phyloP scores from a whole-genome alignment of 2,329 filamentous ascomycete species.

The Sclerotinia minor region DNA sequence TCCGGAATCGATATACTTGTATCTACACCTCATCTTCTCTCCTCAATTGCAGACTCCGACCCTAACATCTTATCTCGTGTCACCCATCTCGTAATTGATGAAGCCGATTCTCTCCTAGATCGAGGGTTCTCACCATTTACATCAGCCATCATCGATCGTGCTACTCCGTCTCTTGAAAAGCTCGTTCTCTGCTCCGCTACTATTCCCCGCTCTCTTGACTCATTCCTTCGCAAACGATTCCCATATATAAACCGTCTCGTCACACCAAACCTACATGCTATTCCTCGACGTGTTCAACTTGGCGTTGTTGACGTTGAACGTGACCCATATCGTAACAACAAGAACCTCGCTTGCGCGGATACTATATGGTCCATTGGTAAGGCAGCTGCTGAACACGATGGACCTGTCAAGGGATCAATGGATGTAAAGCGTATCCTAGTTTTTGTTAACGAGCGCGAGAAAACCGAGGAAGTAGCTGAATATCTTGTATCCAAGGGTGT shows the following conservation, averaged over 20 bases:
- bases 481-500: conserved; percentile 85
- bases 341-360: conserved; percentile 89
- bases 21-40: conserved; percentile 83
- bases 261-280: conserved; percentile 93
- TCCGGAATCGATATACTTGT: conserved; percentile 82
- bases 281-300: conserved; percentile 90
- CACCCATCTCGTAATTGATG: conserved; percentile 84
- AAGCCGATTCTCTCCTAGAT: conserved; percentile 94
- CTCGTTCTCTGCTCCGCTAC: conserved; percentile 94
- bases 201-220: conserved; percentile 86
- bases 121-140: conserved; percentile 87
- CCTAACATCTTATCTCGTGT: conserved; percentile 93
- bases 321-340: conserved; percentile 92
- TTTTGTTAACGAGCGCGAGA: conserved; percentile 95
- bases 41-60: conserved; percentile 83
- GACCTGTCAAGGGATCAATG: conserved; percentile 54
- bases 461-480: conserved; percentile 74
- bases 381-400: conserved; percentile 62
- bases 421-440: conserved; percentile 85
- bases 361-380: conserved; percentile 92
- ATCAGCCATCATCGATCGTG: conserved; percentile 76
- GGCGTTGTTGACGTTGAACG: conserved; percentile 89
- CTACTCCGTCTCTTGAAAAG: conserved; percentile 78
- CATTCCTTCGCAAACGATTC: conserved; percentile 76
- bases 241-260: conserved; percentile 83